These are phyloP conservation scores for Neoarthrinium moseri DNA, from an alignment of 2,329 filamentous ascomycete species.

Conservation along the genomic window DNA sequence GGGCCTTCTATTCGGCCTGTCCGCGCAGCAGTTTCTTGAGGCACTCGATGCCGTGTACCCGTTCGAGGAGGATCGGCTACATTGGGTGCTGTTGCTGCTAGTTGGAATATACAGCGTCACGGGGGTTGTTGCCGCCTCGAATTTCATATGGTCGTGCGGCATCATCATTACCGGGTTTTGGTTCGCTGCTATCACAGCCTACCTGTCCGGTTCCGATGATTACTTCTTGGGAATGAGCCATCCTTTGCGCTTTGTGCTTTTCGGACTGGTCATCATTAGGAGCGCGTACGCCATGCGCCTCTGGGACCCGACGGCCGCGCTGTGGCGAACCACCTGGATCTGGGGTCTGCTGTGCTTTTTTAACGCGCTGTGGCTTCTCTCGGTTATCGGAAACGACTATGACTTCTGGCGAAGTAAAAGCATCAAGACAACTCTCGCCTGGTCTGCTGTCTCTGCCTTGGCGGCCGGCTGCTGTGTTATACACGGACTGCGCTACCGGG, in stretches of 20 bases:
- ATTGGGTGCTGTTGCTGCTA: slow-evolving; percentile 9
- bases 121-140: slow-evolving; percentile 12
- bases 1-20: slow-evolving; percentile 12
- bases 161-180: slow-evolving; percentile 10
- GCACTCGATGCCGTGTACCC: not conserved
- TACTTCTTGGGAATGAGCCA: not conserved
- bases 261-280: slow-evolving; percentile 9
- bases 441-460: slow-evolving; percentile 10
- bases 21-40: slow-evolving; percentile 9
- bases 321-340: slow-evolving; percentile 12
- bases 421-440: not conserved
- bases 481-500: slow-evolving; percentile 11
- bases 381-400: slow-evolving; percentile 1
- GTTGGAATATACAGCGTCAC: slow-evolving; percentile 9
- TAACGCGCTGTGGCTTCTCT: slow-evolving; percentile 13
- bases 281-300: slow-evolving; percentile 11
- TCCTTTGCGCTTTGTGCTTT: slow-evolving; percentile 5
- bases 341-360: slow-evolving; percentile 16
- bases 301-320: not conserved
- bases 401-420: not conserved
- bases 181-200: slow-evolving; percentile 6
- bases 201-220: not conserved
- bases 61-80: not conserved
- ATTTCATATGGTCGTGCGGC: slow-evolving; percentile 15
- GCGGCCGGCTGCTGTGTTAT: slow-evolving; percentile 7